Evolutionary conservation across 345 rosid genomes (phyloP).

Genomic region (Eucalyptus pauciflora): DNA sequence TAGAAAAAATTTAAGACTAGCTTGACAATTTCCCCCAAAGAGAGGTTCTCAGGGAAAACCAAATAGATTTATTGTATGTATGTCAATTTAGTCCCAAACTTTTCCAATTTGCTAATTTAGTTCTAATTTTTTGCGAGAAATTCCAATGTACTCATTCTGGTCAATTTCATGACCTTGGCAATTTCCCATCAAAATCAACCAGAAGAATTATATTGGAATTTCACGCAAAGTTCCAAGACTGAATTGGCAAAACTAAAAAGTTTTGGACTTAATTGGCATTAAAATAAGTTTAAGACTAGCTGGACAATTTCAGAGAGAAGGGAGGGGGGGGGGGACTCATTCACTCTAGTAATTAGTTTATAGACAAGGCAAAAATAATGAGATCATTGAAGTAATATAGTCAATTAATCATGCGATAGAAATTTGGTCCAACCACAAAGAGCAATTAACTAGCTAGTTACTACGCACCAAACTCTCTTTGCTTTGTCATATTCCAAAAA

Average conservation of each 20-base stretch:
- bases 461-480: not conserved
- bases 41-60: not conserved
- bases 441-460: not conserved
- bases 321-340: not conserved
- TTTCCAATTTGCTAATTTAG: not conserved
- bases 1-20: not conserved
- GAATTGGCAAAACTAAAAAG: not conserved
- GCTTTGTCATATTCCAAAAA: not conserved
- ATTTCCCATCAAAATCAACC: not conserved
- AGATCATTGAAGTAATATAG: not conserved
- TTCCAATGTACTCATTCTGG: not conserved
- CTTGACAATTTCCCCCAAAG: rapidly evolving
- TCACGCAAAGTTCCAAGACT: rapidly evolving
- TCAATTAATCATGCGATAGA: not conserved
- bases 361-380: not conserved
- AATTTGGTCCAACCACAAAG: not conserved
- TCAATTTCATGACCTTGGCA: not conserved
- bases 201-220: not conserved
- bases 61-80: not conserved
- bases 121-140: not conserved
- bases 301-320: not conserved
- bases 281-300: not conserved
- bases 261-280: not conserved
- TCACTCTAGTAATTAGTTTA: not conserved
- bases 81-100: not conserved